Evolutionary conservation across 306 rosid genomes (phyloP), one percentile per base, ranked within the genome.

Genomic region (Castanospermum australe): DNA sequence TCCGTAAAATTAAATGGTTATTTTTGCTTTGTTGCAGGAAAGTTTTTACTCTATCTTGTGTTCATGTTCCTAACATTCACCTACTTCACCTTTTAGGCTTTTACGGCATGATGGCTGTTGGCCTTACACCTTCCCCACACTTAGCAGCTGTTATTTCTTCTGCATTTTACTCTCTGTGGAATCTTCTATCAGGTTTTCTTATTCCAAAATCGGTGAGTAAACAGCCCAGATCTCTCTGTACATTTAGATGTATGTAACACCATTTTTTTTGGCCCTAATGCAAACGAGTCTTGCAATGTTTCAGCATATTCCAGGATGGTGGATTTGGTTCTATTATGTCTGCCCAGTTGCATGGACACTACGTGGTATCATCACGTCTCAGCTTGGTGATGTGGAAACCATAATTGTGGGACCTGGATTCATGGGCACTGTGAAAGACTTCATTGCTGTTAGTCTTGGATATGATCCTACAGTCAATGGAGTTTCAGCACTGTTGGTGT

Each of bases 121-220:
- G 94, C 8, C 79, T 93, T 75, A 93, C 98, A 22, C 85, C 97
- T 52, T 87, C 92, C 30, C 92, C 68, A 71, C 88, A 88, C 11
- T 21, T 91, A 13, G 89, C 94, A 2, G 89, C 97, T 8, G 84
- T 93, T 22, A n/a, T 90, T 75, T 89, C 97, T 62, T 93, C 98
- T 54, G 94, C 98, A 68, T 91, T 91, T 79, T 93, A 89, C 89
- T 91, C 98, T 18, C 67, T 93, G 28, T 93, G 98, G 98, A 93
- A 93, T 77, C 98, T 93, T 52, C 88, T 84, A 41, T 80, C 98
- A 0, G 94, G 98, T 41, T 93, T 93, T 59, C 90, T 93, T 1
- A 80, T 91, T 76, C 94, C 94, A 33, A 88, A 83, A 84, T 82
- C 94, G 12, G 98, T 91, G 77, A 91, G 93, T 73, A 56, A 48